A percentile compares a stretch with the other conserved stretches of the same genome.
Evolutionary conservation across 805 yeast genomes (phyloP).

Genomic region (Jamesozyma jinghongensis): DNA sequence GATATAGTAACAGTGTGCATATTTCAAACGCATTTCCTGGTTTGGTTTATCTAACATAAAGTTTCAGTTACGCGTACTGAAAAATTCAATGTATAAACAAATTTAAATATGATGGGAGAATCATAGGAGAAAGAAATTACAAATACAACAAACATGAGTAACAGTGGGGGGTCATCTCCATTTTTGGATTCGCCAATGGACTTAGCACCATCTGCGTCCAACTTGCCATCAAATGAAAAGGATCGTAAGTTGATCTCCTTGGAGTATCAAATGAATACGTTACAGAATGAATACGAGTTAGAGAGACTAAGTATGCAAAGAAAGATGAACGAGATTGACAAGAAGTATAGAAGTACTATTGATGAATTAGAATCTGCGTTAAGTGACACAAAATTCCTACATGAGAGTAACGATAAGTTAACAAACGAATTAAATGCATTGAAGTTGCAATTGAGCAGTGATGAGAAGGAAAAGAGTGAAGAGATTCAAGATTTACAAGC

Average conservation of each 20-base stretch:
- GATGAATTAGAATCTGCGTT: conserved; percentile 28
- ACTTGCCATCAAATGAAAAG: conserved; percentile 4
- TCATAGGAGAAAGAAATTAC: no score
- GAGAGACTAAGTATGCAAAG: conserved; percentile 19
- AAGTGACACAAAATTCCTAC: conserved; percentile 30
- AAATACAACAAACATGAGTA: conserved; percentile 15
- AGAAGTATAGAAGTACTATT: conserved; percentile 28
- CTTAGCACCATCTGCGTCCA: background rate
- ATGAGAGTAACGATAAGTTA: conserved; percentile 26
- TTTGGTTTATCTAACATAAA: no score
- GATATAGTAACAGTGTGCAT: no score
- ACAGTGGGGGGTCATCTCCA: conserved; percentile 31
- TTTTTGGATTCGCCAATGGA: conserved; percentile 30
- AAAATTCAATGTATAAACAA: background rate
- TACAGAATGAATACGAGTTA: conserved; percentile 34
- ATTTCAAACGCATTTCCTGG: no score
- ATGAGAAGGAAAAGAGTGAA: conserved; percentile 18
- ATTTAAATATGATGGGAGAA: no score
- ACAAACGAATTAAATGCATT: conserved; percentile 13
- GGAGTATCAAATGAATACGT: conserved; percentile 32
- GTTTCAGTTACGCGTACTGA: background rate
- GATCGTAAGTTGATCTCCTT: conserved; percentile 24
- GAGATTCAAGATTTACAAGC: conserved; percentile 31
- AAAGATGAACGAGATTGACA: conserved; percentile 18
- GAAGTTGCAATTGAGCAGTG: conserved; percentile 16